A percentile compares a stretch with the other conserved stretches of the same genome.
phyloP scores from a whole-genome alignment of 2,329 filamentous ascomycete genomes.

The Helotiales sp. region DNA sequence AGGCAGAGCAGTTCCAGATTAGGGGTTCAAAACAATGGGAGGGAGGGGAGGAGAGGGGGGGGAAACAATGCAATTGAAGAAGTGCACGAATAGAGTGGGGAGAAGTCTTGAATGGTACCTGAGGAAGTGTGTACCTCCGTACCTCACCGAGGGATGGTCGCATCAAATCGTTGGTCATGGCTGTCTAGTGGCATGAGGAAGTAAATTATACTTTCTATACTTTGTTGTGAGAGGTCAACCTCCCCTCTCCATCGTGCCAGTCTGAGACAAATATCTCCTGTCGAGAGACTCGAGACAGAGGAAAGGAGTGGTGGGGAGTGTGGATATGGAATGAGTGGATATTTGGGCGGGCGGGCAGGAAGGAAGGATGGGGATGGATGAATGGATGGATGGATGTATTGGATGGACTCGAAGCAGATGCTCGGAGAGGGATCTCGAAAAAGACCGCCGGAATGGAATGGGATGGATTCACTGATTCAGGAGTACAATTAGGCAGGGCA shows the following conservation, averaged over 20 bases:
- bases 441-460: too few relatives aligned
- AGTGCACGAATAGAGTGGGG: background rate
- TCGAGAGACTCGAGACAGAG: background rate
- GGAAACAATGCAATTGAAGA: background rate
- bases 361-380: background rate
- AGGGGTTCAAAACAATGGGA: background rate
- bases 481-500: too few relatives aligned
- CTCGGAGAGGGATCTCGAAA: too few relatives aligned
- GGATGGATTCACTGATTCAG: too few relatives aligned
- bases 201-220: background rate
- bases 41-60: background rate
- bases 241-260: background rate
- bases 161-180: background rate
- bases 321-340: too few relatives aligned
- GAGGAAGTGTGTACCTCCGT: background rate
- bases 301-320: background rate
- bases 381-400: background rate
- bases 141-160: background rate
- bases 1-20: background rate
- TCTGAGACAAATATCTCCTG: conserved; percentile 2
- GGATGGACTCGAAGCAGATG: background rate
- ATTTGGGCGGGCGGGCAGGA: too few relatives aligned
- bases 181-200: background rate
- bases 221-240: background rate
- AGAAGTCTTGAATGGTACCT: background rate